Evolutionary conservation across 257 asterid genomes (phyloP), one percentile per base, ranked within the genome.

Genomic region (Fraxinus anomala): DNA sequence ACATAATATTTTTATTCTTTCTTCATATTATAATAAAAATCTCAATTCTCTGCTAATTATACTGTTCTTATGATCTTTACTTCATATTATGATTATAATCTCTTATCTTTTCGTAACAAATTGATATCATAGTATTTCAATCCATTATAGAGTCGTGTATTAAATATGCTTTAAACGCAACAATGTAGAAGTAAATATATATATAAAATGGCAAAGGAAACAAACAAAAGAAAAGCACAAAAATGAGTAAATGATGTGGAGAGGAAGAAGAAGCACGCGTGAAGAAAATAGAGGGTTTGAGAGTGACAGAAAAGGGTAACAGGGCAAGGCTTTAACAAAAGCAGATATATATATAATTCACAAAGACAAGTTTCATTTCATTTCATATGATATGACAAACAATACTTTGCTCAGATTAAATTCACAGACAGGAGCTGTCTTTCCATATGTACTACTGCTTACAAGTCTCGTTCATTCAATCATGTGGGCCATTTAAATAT

Each of bases 221-320:
- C 34, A 63, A 63, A 63, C 34, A 63, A 63, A 21, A 3, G 69
- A 63, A 63, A 63, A 63, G 34, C 69, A 31, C 34, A 11, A 63
- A 63, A 63, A 63, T 63, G 69, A 63, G 69, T 24, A 24, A 40
- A 63, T 63, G 69, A 63, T 24, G 69, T 63, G 36, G 69, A 63
- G 26, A 63, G 69, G 34, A 63, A 24, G 49, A 11, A 40, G 33
- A 23, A 63, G 69, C 34, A 63, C 69, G 69, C 69, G 69, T 63
- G 69, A 63, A 63, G 69, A 63, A 63, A 63, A 63, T 23, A 11
- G 69, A 63, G 17, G 69, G 31, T 12, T 24, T 24, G 8, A 24
- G 69, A 63, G 34, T 3, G 69, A 63, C 68, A 61, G 12, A 61
- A 61, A 61, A 61, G 24, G 65, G 24, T 0, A 56, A 56, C 51